A percentile compares a stretch with the other conserved stretches of the same genome.
Evolutionary conservation across 805 yeast species (phyloP).

Genomic region (Candida pseudofarinosa): DNA sequence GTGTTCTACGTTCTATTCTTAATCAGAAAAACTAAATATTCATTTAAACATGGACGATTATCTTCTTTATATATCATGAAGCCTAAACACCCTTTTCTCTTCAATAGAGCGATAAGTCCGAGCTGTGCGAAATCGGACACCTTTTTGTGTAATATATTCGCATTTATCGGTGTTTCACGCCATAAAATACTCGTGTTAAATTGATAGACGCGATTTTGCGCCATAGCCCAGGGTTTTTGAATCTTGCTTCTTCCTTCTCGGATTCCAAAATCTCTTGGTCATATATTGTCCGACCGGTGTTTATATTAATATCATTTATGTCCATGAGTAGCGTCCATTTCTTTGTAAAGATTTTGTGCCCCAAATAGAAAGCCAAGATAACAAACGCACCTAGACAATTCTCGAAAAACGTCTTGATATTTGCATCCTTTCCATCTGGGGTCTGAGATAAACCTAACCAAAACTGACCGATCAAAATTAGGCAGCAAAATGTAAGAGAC

Average conservation of each 20-base stretch:
- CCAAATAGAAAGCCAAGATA: constrained; percentile 23
- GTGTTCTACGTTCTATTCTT: too few relatives aligned
- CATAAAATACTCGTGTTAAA: not conserved
- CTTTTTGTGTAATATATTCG: not conserved
- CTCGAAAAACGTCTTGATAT: constrained; percentile 26
- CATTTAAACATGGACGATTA: too few relatives aligned
- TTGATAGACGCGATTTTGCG: constrained; percentile 6
- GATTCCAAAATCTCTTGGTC: constrained; percentile 30
- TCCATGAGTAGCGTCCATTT: constrained; percentile 26
- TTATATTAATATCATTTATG: constrained; percentile 26
- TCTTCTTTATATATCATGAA: too few relatives aligned
- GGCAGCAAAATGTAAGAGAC: constrained; percentile 24
- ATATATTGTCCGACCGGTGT: constrained; percentile 27
- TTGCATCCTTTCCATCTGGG: constrained; percentile 20
- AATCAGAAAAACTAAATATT: too few relatives aligned
- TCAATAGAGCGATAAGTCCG: not conserved
- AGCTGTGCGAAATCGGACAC: not conserved
- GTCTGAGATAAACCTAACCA: constrained; percentile 42
- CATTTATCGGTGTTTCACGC: not conserved
- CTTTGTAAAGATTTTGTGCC: constrained; percentile 27
- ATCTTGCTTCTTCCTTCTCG: constrained; percentile 23
- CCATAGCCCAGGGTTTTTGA: constrained; percentile 12
- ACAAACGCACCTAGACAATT: constrained; percentile 31
- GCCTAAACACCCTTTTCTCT: too few relatives aligned
- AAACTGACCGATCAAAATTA: constrained; percentile 39